Evolutionary conservation across 257 asterid genomes (phyloP), one percentile per base, ranked within the genome.

Genomic region (Forsythia suspensa): DNA sequence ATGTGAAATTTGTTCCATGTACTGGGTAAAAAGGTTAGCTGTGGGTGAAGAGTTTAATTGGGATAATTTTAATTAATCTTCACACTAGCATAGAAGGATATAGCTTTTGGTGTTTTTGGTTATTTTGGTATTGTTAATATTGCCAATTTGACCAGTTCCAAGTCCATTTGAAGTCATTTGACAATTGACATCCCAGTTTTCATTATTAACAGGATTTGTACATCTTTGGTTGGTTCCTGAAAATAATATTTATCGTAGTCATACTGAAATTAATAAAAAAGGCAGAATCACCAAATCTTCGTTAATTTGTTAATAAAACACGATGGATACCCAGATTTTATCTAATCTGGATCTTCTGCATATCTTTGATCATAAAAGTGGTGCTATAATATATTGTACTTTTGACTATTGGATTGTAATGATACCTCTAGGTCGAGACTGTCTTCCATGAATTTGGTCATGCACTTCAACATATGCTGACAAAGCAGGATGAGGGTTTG

Each of bases 361-460:
- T 71, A 24, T 63, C 16, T 4, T 16, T 63, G 70, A 63, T 63
- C 3, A 63, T 8, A 16, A 6, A 57, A 16, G 39, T 67, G 8
- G 46, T 40, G 36, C 40, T 48, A 4, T 63, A 34, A 29, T 38
- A 29, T 66, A 66, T 79, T 46, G 70, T 63, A 8, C 74, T 79
- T 77, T 69, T 75, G 76, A 24, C 52, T 77, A 39, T 18, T 24
- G 36, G 65, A 52, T 82, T 43, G 29, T 86, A 76, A 68, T 57
- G 76, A 55, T 71, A 16, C 72, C 46, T 90, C 76, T 84, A 95
- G 99, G 99, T 95, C 73, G 99, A 95, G 88, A 95, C 99, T 6
- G 96, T 95, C 75, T 95, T 95, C 88, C 99, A 95, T 86, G 99
- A 95, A 85, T 95, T 95, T 48, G 99, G 99, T 65, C 99, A 95